Base-by-base conservation (phyloP, 2,329 filamentous ascomycete genomes). In the Colletotrichum chrysophilum region DNA sequence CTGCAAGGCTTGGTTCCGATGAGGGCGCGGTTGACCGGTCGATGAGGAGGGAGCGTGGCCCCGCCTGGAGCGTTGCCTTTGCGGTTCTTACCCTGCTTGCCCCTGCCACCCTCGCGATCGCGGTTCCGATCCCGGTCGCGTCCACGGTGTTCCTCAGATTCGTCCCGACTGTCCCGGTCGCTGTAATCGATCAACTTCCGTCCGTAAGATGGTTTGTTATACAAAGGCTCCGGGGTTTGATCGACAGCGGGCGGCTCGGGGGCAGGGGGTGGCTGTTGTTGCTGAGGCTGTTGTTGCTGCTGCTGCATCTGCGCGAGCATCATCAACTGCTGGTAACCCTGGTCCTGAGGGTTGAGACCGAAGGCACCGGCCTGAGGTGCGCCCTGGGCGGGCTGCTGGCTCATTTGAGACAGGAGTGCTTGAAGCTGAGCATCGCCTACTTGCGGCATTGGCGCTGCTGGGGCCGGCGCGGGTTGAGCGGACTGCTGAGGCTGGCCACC, bases 1-100 rank as follows among this genome's bases (percentile, higher is more conserved):
- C 89, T 89, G 82, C 94, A 95, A 7, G 93, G 89, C 80, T 94
- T 92, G 58, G 93, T 94, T 71, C 92, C 91, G 65, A 92, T 91
- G 16, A 92, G 86, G 16, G 89, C 88, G 75, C 88, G 89, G 79
- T 93, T 91, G 77, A 83, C 85, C 21, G 86, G 85, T 73, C 87
- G 85, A 75, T 88, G 86, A 10, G 83, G 84, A 32, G 84, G 83
- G 38, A 86, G 82, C 16, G 84, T 86, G 38, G 77, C 72, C 7
- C 77, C 77, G 38, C 77, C 77, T 9, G 77, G 77, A 16, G 77
- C 77, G 38, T 78, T 78, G 36, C 81, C 82, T 80, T 84, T 85
- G 77, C 85, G 87, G 74, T 85, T 87, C 70, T 84, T 82, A 66
- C 80, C 80, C 5, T 86, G 84, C 77, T 86, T 87, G 43, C 80